Conservation (phyloP, 2,329 filamentous ascomycete species). For the Akanthomyces uredinophilus region DNA sequence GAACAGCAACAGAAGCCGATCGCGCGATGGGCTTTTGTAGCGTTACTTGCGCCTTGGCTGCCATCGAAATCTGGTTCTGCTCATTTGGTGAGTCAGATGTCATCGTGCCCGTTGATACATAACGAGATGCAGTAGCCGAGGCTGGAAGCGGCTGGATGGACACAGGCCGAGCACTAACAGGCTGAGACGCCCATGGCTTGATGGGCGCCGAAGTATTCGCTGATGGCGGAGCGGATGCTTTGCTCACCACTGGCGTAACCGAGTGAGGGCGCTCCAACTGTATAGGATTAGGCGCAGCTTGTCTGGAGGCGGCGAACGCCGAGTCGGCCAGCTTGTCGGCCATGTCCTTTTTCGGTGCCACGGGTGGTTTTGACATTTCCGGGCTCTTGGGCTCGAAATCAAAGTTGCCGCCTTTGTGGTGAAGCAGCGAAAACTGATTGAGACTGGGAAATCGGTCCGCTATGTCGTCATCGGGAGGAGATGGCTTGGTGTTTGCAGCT, state of each 20-base stretch:
- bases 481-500: conserved; percentile 34
- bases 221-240: conserved; percentile 8
- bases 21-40: background rate
- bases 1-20: conserved; percentile 4
- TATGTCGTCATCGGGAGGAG: conserved; percentile 65
- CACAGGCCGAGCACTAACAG: conserved; percentile 17
- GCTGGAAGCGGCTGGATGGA: conserved; percentile 22
- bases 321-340: conserved; percentile 78
- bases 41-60: conserved; percentile 23
- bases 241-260: conserved; percentile 24
- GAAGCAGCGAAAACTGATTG: conserved; percentile 86
- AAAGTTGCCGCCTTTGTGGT: conserved; percentile 79
- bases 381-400: conserved; percentile 63
- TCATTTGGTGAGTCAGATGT: conserved; percentile 57
- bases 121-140: conserved; percentile 24
- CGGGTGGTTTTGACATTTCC: conserved; percentile 46
- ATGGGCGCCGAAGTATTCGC: conserved; percentile 23
- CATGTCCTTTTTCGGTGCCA: conserved; percentile 56
- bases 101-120: conserved; percentile 69
- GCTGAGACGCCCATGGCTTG: conserved; percentile 32
- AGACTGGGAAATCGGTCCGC: conserved; percentile 82
- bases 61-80: conserved; percentile 39
- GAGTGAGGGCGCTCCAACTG: conserved; percentile 24
- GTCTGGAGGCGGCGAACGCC: conserved; percentile 54
- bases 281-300: background rate